phyloP scores from a whole-genome alignment of 305 asterid genomes.

The Euphrasia arctica region DNA sequence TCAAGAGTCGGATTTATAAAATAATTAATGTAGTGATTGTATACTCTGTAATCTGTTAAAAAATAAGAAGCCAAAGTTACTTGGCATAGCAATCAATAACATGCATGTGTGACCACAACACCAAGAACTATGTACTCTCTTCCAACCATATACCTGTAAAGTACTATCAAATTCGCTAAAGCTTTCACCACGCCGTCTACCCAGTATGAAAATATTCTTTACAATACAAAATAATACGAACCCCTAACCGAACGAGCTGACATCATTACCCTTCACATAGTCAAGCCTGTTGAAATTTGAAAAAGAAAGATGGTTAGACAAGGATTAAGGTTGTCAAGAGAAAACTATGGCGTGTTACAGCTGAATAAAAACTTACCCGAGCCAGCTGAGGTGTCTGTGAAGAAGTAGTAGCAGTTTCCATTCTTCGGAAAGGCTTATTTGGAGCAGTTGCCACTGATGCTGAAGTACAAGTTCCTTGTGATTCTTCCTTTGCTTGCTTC shows the following conservation, averaged over 20 bases:
- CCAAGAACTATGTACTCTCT: too few relatives aligned
- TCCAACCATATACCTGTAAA: too few relatives aligned
- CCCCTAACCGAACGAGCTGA: neutral
- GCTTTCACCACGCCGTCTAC: slow-evolving; percentile 8
- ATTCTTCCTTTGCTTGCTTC: slow-evolving; percentile 59
- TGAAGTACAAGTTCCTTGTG: slow-evolving; percentile 36
- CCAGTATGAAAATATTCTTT: slow-evolving; percentile 11
- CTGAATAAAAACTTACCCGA: slow-evolving; percentile 26
- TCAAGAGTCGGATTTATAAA: too few relatives aligned
- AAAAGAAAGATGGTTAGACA: neutral
- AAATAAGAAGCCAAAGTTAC: too few relatives aligned
- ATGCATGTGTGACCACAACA: too few relatives aligned
- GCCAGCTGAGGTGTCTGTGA: slow-evolving; percentile 12
- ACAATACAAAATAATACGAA: neutral
- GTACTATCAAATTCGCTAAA: neutral
- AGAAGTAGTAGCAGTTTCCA: neutral
- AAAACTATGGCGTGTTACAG: neutral
- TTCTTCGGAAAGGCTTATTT: neutral
- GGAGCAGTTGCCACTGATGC: neutral
- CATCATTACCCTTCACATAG: slow-evolving; percentile 12
- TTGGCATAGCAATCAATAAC: too few relatives aligned
- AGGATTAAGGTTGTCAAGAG: neutral
- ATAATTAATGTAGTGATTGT: too few relatives aligned
- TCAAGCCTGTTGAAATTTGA: slow-evolving; percentile 24
- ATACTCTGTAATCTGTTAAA: too few relatives aligned